Percentiles rank a stretch among this genome's conserved stretches.
Conservation (phyloP, 345 rosid genomes). For the Hibiscus syriacus region DNA sequence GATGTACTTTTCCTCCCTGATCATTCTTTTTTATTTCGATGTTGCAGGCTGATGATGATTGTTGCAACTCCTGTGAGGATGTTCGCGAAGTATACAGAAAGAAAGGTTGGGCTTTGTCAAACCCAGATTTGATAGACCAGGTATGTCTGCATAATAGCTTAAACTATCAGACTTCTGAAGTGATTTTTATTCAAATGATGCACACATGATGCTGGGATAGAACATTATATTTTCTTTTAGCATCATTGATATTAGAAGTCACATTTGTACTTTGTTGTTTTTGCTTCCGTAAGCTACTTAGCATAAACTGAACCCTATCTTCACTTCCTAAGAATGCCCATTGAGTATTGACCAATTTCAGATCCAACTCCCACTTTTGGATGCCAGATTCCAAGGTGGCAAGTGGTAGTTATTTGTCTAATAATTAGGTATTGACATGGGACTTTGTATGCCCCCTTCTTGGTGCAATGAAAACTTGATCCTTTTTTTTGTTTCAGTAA, state of each 20-base stretch:
- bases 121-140: slow-evolving; percentile 77
- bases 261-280: not conserved
- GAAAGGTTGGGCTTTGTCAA: slow-evolving; percentile 79
- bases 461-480: not conserved
- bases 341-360: not conserved
- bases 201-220: too few relatives aligned
- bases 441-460: not conserved
- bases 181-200: not conserved
- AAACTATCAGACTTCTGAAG: not conserved
- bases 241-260: slow-evolving; percentile 1
- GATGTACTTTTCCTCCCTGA: not conserved
- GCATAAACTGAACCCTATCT: not conserved
- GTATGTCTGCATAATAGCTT: slow-evolving; percentile 30
- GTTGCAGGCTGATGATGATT: slow-evolving; percentile 63
- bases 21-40: not conserved
- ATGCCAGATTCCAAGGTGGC: not conserved
- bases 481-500: not conserved
- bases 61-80: slow-evolving; percentile 82
- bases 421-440: not conserved
- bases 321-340: not conserved
- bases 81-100: slow-evolving; percentile 84
- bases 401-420: not conserved
- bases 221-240: not conserved
- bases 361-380: not conserved
- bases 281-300: not conserved